Evolutionary conservation across 106 monocot species (phyloP), one percentile per base, ranked within the genome.

Genomic region (Dendrobium chrysotoxum): DNA sequence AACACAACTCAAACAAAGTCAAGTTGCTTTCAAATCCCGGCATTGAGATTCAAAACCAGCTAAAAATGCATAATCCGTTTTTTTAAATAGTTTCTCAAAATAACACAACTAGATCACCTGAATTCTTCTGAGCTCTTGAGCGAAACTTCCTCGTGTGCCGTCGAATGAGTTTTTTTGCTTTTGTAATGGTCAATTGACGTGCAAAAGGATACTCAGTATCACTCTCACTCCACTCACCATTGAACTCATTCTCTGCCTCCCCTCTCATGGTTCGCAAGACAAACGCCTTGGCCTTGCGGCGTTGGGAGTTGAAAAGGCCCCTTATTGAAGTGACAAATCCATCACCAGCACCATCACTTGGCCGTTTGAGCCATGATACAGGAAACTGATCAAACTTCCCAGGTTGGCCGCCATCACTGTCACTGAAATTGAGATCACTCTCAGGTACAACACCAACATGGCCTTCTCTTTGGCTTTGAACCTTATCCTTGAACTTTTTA

Each of bases 401-500:
- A 25, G 88, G 88, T 71, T 88, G 87, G 66, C 86, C 94, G 25
- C 91, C 88, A 77, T 98, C 98, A 88, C 98, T 95, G 75, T 95
- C 95, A 75, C 93, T 91, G 64, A 90, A 78, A 81, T 83, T 83
- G 46, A 90, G 82, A 85, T 91, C 89, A 67, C 71, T 83, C 13
- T 92, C 95, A 46, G 92, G 89, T 7, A 91, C 70, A 76, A 82
- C 78, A 28, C 67, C 78, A 54, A 72, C 84, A 80, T 66, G 86
- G 16, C 67, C 68, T n/a, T 94, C 92, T 72, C 74, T 92, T 67
- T 86, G 89, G 77, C 81, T 93, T 77, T 85, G 86, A 18, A 86
- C 85, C 70, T 95, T 99, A 61, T 91, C 95, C 79, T 99, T 99
- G 87, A 99, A 99, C 79, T 99, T 99, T 78, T 99, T 99, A 21